These are phyloP conservation scores for Coccomyxa sp. DNA, from an alignment of 139 green algal species.

Conservation along the genomic window DNA sequence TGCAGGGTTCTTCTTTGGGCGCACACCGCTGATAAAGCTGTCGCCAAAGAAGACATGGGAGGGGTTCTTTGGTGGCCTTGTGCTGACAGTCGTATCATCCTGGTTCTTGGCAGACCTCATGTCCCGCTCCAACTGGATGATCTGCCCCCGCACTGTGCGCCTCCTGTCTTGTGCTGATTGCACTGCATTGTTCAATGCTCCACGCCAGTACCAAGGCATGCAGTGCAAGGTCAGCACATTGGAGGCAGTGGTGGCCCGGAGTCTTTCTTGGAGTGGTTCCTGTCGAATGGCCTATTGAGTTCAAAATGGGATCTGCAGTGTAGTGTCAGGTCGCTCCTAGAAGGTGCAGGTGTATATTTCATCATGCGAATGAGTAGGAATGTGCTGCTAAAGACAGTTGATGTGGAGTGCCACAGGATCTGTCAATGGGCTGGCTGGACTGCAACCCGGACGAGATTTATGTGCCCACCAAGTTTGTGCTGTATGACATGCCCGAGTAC, in stretches of 20 bases:
- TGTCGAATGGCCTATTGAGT: too few species aligned
- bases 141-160: slow-evolving; percentile 73
- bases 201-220: not conserved
- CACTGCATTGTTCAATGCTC: not conserved
- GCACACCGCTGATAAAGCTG: slow-evolving; percentile 95
- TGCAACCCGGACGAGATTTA: slow-evolving; percentile 62
- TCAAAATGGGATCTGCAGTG: too few species aligned
- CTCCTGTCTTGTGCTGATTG: not conserved
- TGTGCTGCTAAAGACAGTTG: too few species aligned
- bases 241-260: too few species aligned
- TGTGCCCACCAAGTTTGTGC: slow-evolving; percentile 35
- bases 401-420: slow-evolving; percentile 30
- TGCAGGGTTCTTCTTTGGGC: slow-evolving; percentile 88
- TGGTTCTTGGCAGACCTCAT: slow-evolving; percentile 68
- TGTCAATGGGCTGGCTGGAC: slow-evolving; percentile 57
- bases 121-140: slow-evolving; percentile 80
- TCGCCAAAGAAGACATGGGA: slow-evolving; percentile 99
- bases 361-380: too few species aligned
- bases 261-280: too few species aligned
- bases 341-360: too few species aligned
- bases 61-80: slow-evolving; percentile 89
- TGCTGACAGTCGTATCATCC: slow-evolving; percentile 74
- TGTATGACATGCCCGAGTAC: slow-evolving; percentile 19
- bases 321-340: too few species aligned
- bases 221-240: too few species aligned